Conservation (phyloP, 108 stramenopile species). For the Cyclostephanos invisitatus region DNA sequence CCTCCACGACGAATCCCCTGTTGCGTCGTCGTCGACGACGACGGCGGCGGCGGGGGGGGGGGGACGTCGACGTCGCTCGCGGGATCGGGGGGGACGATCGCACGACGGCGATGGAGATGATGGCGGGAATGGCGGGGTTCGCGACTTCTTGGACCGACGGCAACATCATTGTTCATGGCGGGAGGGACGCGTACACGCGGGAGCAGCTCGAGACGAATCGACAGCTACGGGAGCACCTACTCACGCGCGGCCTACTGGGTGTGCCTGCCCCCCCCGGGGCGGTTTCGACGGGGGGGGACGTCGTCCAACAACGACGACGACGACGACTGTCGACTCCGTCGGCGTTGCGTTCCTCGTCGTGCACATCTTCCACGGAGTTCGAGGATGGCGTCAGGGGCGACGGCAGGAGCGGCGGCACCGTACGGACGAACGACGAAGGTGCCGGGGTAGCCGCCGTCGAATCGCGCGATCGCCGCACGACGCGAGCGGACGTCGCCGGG, state of each 20-base stretch:
- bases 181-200: background rate
- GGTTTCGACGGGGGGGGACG: background rate
- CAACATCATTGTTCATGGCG: too few relatives aligned
- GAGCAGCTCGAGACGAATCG: constrained; percentile 46
- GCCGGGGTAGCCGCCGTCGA: too few relatives aligned
- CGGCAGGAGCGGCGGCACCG: background rate
- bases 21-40: background rate
- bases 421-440: too few relatives aligned
- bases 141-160: too few relatives aligned
- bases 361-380: background rate
- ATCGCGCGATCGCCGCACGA: too few relatives aligned
- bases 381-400: background rate
- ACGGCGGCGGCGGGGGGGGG: background rate
- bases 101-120: background rate
- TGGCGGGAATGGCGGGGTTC: background rate
- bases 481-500: too few relatives aligned
- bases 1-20: too few relatives aligned
- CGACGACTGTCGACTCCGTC: background rate
- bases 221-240: constrained; percentile 34
- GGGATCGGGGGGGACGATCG: background rate
- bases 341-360: background rate
- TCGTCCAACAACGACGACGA: background rate
- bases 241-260: constrained; percentile 3
- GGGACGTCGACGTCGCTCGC: background rate
- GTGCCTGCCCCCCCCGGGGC: background rate